Percentiles rank a stretch among this genome's conserved stretches.
phyloP scores from a whole-genome alignment of 179 eudicot genomes.

The Spergularia azorica region DNA sequence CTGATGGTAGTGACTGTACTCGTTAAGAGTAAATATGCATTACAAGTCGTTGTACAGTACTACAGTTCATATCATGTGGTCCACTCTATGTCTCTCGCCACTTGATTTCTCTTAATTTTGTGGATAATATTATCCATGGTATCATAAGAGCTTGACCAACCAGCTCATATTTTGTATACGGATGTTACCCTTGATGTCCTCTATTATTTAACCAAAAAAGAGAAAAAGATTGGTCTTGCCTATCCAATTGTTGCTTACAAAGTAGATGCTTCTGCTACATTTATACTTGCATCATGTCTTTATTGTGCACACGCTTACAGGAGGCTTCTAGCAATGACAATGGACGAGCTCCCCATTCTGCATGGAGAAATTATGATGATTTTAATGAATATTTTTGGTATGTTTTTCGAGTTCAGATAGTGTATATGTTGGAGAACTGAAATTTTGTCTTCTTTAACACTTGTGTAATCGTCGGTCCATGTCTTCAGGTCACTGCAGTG shows the following conservation, averaged over 20 bases:
- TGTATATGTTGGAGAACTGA: neutral
- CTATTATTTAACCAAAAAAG: too few relatives aligned
- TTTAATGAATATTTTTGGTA: conserved; percentile 98
- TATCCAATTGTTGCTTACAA: neutral
- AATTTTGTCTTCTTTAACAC: conserved; percentile 1
- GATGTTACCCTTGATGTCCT: too few relatives aligned
- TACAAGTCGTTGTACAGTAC: too few relatives aligned
- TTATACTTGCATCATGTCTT: conserved; percentile 2
- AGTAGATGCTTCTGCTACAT: neutral
- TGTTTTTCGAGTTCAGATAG: conserved; percentile 18
- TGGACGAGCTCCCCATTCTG: conserved; percentile 97
- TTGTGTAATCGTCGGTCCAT: neutral
- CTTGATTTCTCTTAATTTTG: too few relatives aligned
- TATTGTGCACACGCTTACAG: conserved; percentile 37
- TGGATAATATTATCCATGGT: neutral
- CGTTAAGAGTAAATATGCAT: too few relatives aligned
- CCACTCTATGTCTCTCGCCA: too few relatives aligned
- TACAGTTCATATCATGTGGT: too few relatives aligned
- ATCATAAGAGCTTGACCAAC: neutral
- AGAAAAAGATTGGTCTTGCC: too few relatives aligned
- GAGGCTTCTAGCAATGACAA: conserved; percentile 87
- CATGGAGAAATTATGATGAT: conserved; percentile 99
- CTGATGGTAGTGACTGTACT: too few relatives aligned
- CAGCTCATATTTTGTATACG: neutral
- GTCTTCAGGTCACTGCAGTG: conserved; percentile 73